These are phyloP conservation scores for Phycomyces blakesleeanus DNA, from an alignment of 192 early-diverging fungal species.

Conservation along the genomic window DNA sequence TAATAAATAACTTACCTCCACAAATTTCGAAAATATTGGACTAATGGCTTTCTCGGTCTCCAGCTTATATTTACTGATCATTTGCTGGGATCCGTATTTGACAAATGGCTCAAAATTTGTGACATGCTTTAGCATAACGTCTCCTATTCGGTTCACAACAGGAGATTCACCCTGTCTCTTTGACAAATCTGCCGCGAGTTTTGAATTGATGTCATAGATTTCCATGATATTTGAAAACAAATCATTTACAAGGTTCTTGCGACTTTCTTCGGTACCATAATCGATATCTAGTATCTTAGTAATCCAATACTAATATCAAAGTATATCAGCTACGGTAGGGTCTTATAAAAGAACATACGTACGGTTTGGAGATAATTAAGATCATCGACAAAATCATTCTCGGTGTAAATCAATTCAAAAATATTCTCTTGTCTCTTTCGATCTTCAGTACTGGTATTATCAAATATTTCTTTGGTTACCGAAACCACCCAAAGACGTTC, in stretches of 20 bases:
- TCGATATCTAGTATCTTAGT: slow-evolving; percentile 56
- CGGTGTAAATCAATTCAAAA: slow-evolving; percentile 88
- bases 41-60: slow-evolving; percentile 76
- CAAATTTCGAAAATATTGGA: slow-evolving; percentile 65
- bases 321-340: no score
- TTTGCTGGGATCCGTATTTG: slow-evolving; percentile 82
- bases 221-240: slow-evolving; percentile 80
- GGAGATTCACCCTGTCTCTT: slow-evolving; percentile 57
- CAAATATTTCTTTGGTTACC: slow-evolving; percentile 72
- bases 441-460: slow-evolving; percentile 69
- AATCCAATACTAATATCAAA: slow-evolving; percentile 51
- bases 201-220: slow-evolving; percentile 60
- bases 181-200: slow-evolving; percentile 55
- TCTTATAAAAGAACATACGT: slow-evolving; percentile 1
- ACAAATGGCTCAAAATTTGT: slow-evolving; percentile 75
- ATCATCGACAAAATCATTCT: slow-evolving; percentile 90
- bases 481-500: slow-evolving; percentile 79
- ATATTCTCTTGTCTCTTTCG: slow-evolving; percentile 90
- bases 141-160: slow-evolving; percentile 79
- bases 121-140: slow-evolving; percentile 74
- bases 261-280: slow-evolving; percentile 56
- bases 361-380: slow-evolving; percentile 76
- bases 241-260: slow-evolving; percentile 48
- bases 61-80: slow-evolving; percentile 75
- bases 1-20: slow-evolving; percentile 46